Base-by-base conservation (phyloP, 345 rosid genomes). In the Barbarea vulgaris region DNA sequence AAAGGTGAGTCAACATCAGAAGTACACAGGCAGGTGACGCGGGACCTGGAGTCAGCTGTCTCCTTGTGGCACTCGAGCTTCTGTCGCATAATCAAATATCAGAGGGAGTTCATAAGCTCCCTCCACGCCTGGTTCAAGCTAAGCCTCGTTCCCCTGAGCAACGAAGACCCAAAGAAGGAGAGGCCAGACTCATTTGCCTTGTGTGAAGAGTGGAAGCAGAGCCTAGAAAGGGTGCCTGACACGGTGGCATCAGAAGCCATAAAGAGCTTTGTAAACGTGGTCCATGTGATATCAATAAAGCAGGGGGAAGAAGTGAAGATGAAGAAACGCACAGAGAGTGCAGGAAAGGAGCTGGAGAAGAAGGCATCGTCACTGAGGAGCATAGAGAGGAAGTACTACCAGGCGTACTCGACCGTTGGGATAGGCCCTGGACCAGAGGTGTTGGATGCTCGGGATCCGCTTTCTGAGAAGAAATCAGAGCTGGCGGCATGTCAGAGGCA, bases 91-190 rank as follows among this genome's bases (percentile, higher is more conserved):
- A 89, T 93, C 39, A 93, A 91, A 80, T 91, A 86, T 83, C 93
- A 93, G 28, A 81, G 91, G 41, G 97, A 93, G 74, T 89, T 93
- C 67, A 81, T 93, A 51, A 39, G 46, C 41, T 85, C 93, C 64
- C 74, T 93, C 53, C 97, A 93, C n/a, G 85, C 89, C 70, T 93
- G 97, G 98, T 93, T 89, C 86, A 91, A 85, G 83, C 97, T 91
- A 50, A 80, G 88, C 71, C 91, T 89, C 54, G 67, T 81, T 36
- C 86, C 98, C 37, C 90, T 93, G 62, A 76, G 84, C 84, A 82
- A 71, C 19, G 89, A 83, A 51, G 87, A 83, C 42, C 11, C 65
- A 54, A 84, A 85, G 60, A 36, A 70, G 14, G 76, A 86, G 55
- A 79, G 48, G 18, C 85, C 93, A 27, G 84, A 87, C 54, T 84